These are phyloP conservation scores for Lipomyces orientalis DNA, from an alignment of 805 yeast species.

Conservation along the genomic window DNA sequence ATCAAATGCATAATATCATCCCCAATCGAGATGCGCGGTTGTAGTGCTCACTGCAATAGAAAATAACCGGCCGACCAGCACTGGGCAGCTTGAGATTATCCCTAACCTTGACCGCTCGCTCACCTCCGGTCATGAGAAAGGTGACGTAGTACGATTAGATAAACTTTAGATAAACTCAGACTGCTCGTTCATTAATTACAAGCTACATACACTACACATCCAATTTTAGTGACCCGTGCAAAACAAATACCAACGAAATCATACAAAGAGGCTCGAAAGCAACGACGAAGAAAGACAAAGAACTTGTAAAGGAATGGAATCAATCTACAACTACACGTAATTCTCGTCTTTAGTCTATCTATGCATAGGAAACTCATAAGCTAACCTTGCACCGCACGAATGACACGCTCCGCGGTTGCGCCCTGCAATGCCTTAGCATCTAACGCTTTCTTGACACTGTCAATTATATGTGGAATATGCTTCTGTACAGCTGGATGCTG, in stretches of 20 bases:
- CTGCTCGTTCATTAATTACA: neutral
- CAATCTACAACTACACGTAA: neutral
- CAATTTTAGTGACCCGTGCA: conserved; percentile 4
- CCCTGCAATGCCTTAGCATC: conserved; percentile 32
- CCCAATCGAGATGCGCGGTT: no score
- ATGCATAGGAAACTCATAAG: neutral
- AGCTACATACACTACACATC: neutral
- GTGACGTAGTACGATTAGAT: no score
- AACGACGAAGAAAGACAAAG: neutral
- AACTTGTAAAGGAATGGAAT: neutral
- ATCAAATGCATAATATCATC: no score
- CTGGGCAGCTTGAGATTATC: no score
- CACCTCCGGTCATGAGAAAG: no score
- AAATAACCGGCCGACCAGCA: no score
- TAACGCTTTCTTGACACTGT: conserved; percentile 26
- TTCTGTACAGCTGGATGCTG: conserved; percentile 63
- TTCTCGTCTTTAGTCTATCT: neutral
- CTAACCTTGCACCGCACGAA: conserved; percentile 24
- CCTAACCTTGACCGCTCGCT: no score
- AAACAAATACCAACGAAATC: neutral
- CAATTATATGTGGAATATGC: conserved; percentile 52
- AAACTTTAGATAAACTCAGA: no score
- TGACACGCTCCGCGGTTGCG: conserved; percentile 35
- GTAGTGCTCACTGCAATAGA: no score
- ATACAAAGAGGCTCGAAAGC: neutral